Evolutionary conservation across 1,284 basidiomycete species (phyloP).

Genomic region (Ustanciosporium gigantosporum): DNA sequence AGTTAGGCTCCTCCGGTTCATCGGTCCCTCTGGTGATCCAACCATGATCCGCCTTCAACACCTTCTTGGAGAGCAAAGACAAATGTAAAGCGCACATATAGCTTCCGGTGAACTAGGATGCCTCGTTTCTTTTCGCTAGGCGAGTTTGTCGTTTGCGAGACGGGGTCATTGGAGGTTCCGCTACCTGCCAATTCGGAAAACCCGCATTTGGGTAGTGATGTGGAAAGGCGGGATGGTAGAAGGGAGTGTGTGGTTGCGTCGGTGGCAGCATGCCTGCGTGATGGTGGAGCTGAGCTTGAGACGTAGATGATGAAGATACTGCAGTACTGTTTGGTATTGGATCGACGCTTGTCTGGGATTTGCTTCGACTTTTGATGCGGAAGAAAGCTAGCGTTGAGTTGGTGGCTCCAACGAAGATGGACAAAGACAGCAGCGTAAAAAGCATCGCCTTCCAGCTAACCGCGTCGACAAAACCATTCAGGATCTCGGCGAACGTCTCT

Average conservation of each 20-base stretch:
- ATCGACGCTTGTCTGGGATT: too few species aligned
- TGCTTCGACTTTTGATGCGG: conserved; percentile 46
- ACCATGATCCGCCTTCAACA: too few species aligned
- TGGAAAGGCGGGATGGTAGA: neutral
- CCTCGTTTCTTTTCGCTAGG: too few species aligned
- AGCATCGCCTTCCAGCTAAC: conserved; percentile 95
- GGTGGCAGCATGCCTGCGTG: too few species aligned
- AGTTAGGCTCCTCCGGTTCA: too few species aligned
- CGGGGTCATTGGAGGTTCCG: neutral
- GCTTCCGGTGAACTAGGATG: too few species aligned
- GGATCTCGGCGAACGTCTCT: conserved; percentile 91
- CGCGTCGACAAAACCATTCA: conserved; percentile 93
- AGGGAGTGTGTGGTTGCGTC: neutral
- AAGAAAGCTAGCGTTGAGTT: conserved; percentile 58
- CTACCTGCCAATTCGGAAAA: neutral
- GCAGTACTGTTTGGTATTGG: too few species aligned
- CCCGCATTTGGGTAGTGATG: neutral
- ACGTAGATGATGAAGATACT: too few species aligned
- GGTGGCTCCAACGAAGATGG: conserved; percentile 54
- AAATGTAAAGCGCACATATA: too few species aligned
- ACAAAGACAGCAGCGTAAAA: conserved; percentile 51
- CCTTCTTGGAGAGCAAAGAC: too few species aligned
- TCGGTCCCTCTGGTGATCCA: too few species aligned
- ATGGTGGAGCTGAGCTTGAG: too few species aligned
- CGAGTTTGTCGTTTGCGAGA: neutral